Base-by-base conservation (phyloP, 2,329 filamentous ascomycete genomes). In the Penicillium expansum region DNA sequence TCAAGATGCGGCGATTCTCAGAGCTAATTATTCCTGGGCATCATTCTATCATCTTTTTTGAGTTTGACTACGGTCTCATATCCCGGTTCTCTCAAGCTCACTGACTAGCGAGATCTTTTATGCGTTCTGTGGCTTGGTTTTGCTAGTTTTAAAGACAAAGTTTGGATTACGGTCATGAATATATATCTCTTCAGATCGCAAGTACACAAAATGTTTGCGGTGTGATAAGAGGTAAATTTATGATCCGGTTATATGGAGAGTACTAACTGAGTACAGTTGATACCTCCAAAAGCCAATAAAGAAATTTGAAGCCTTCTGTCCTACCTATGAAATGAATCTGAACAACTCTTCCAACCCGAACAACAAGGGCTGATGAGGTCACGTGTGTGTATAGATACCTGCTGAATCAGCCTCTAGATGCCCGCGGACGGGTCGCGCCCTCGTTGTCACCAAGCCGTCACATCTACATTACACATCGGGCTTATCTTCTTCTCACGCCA, bases 401-500 rank as follows among this genome's bases (percentile, higher is more conserved):
- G 52, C 43, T 54, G 51, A 54, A 48, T 54, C 52, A 54, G 52
- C 52, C 8, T 33, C n/a, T 14, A 50, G 30, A 20, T 43, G 30
- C 48, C 16, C 33, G 33, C 35, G 52, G 61, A 22, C 35, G 52
- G 61, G 61, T 54, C 55, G 52, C 62, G 57, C 55, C 53, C 49
- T 55, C 22, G n/a, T 35, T 16, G 16, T 43, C 37, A 37, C 42
- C 51, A 57, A 45, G 43, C 43, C 42, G 18, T 43, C 45, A 44
- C 52, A 30, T 56, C 32, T 44, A 37, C 33, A 48, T 20, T 30
- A 37, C 39, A 9, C 20, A 35, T 49, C 41, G 43, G 38, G 22
- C 45, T 50, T 44, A 35, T 29, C 38, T 47, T 48, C 33, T 56
- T n/a, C 42, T 42, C 63, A 57, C 57, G 37, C 59, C 63, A 72